Conservation (phyloP, 2,329 filamentous ascomycete genomes). For the Fusarium drepaniforme region DNA sequence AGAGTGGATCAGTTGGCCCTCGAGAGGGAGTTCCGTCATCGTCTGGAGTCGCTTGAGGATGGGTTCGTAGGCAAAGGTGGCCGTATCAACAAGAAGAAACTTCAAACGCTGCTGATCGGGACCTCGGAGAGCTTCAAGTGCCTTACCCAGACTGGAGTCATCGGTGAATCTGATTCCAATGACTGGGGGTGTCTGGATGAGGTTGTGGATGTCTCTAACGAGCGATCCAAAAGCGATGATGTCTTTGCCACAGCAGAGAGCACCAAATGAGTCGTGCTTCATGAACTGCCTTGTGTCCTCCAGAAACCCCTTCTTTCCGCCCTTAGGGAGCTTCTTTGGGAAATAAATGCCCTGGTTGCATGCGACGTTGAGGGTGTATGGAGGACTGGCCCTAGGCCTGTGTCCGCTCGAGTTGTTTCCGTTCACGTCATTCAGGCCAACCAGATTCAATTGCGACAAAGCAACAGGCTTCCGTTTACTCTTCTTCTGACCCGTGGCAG, state of each 20-base stretch:
- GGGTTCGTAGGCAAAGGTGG: slow-evolving; percentile 78
- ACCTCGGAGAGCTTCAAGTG: slow-evolving; percentile 58
- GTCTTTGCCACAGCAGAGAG: slow-evolving; percentile 62
- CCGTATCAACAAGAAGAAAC: slow-evolving; percentile 72
- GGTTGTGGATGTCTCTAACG: slow-evolving; percentile 61
- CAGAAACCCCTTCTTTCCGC: slow-evolving; percentile 58
- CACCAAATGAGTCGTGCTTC: slow-evolving; percentile 72
- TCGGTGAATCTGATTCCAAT: slow-evolving; percentile 66
- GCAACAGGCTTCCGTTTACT: slow-evolving; percentile 54
- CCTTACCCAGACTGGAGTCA: slow-evolving; percentile 56
- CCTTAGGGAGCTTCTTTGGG: slow-evolving; percentile 47
- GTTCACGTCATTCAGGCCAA: slow-evolving; percentile 52
- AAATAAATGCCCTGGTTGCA: slow-evolving; percentile 61
- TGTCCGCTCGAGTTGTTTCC: slow-evolving; percentile 23
- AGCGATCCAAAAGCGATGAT: slow-evolving; percentile 72
- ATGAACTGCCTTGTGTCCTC: slow-evolving; percentile 62
- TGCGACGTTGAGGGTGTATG: slow-evolving; percentile 52
- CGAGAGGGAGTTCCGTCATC: slow-evolving; percentile 67
- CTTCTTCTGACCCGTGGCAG: slow-evolving; percentile 61
- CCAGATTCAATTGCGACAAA: slow-evolving; percentile 55
- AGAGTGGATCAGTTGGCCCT: slow-evolving; percentile 61
- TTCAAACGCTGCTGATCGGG: slow-evolving; percentile 40
- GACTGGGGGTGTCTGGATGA: slow-evolving; percentile 58
- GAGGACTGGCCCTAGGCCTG: slow-evolving; percentile 28
- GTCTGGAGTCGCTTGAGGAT: slow-evolving; percentile 70